Base-by-base conservation (phyloP, 345 rosid species). In the Heritiera fomes region DNA sequence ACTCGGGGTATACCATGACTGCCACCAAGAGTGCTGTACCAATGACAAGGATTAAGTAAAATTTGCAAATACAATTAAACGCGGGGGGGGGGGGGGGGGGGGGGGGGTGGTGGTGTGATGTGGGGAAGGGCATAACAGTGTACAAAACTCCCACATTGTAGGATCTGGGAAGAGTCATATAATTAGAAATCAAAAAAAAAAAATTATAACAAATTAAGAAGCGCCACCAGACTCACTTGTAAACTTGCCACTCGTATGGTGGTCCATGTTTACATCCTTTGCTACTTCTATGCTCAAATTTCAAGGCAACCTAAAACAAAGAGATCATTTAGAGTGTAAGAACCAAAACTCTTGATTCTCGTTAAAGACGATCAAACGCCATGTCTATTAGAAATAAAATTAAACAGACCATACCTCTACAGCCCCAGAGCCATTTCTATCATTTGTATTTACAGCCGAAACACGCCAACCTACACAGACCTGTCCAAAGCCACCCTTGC, bases 401-500 rank as follows among this genome's bases (percentile, higher is more conserved):
- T 53, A 76, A 47, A 67, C 32, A 72, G 46, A 13, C 20, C 76
- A 75, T 86, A 92, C 97, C 93, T 91, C 97, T 45, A 85, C 28
- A 64, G 93, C 88, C 71, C 89, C 93, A 32, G 89, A 71, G 49
- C 91, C 92, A 75, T 82, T 86, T 84, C 89, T 89, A 52, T 85
- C 87, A 78, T 58, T 85, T 60, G 82, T 49, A 76, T 80, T 86
- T 77, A 79, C 86, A 81, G 86, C 79, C 77, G 80, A 73, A 75
- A 86, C 81, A 73, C 94, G 89, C 73, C 94, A 86, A 72, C 97
- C 97, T 53, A 93, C 91, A 88, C 88, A 93, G 30, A 93, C 97
- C 86, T 93, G 97, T 68, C 97, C 95, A 84, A 93, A 93, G 61
- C 97, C 97, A 79, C 97, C 97, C 80, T 93, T 93, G 43, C 97